A percentile compares a stretch with the other conserved stretches of the same genome.
Conservation (phyloP, 306 rosid species). For the Cajanus cajan region DNA sequence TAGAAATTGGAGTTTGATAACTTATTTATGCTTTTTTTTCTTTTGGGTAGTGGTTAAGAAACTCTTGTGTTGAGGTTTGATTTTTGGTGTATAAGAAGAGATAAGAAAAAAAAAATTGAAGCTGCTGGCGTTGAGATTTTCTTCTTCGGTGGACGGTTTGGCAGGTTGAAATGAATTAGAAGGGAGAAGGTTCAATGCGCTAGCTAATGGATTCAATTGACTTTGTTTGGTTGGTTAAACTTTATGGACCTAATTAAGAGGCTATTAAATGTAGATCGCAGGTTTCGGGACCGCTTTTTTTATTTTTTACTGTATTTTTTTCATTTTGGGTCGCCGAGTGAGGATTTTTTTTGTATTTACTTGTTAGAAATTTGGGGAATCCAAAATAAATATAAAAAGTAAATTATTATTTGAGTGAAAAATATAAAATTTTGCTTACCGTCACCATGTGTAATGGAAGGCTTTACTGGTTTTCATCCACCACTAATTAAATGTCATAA, state of each 20-base stretch:
- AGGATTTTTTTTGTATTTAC: constrained; percentile 12
- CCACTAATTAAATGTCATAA: neutral
- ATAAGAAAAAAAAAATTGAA: neutral
- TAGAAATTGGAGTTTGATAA: constrained; percentile 24
- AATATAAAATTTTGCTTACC: neutral
- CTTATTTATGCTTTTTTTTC: too few species aligned
- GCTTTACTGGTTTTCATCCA: neutral
- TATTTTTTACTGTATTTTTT: constrained; percentile 3
- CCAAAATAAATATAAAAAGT: neutral
- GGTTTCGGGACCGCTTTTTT: constrained; percentile 5
- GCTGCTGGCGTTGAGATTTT: constrained; percentile 16
- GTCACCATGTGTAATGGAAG: neutral
- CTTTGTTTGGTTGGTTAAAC: constrained; percentile 25
- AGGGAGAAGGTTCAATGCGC: neutral
- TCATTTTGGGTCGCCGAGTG: constrained; percentile 2
- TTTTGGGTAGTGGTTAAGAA: neutral
- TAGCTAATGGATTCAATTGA: neutral
- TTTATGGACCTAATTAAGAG: constrained; percentile 15
- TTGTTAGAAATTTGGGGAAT: constrained; percentile 12
- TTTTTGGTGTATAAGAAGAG: neutral
- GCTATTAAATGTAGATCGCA: constrained; percentile 25
- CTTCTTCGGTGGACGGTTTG: neutral
- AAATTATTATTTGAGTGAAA: neutral
- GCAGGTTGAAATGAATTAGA: neutral
- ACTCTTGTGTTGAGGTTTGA: neutral